Evolutionary conservation across 2,329 filamentous ascomycete species (phyloP).

Genomic region (Reticulascus tulasneorum): DNA sequence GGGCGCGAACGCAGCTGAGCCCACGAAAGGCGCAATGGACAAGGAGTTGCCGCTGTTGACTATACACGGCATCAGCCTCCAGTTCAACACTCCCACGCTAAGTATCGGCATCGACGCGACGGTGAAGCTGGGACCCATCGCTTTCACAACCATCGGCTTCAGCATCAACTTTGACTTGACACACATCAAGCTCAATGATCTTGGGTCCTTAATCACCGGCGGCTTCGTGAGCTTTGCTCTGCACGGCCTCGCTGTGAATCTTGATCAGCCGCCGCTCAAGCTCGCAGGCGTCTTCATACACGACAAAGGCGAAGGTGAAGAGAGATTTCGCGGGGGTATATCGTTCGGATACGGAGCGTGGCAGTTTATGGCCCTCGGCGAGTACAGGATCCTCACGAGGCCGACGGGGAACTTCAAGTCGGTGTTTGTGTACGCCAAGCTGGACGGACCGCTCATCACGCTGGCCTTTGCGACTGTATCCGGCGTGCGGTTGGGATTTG

Average conservation of each 20-base stretch:
- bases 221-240: slow-evolving; percentile 17
- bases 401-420: slow-evolving; percentile 18
- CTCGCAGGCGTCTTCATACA: slow-evolving; percentile 32
- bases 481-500: slow-evolving; percentile 33
- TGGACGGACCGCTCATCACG: slow-evolving; percentile 33
- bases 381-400: slow-evolving; percentile 26
- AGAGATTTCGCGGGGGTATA: too few species aligned
- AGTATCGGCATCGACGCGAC: slow-evolving; percentile 28
- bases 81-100: slow-evolving; percentile 25
- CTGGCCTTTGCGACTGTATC: slow-evolving; percentile 32
- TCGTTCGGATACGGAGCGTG: slow-evolving; percentile 29
- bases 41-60: slow-evolving; percentile 26
- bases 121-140: slow-evolving; percentile 31
- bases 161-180: slow-evolving; percentile 21
- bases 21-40: slow-evolving; percentile 21
- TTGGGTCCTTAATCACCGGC: too few species aligned
- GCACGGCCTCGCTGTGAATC: slow-evolving; percentile 26
- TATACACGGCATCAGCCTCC: slow-evolving; percentile 30
- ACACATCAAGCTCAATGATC: slow-evolving; percentile 11
- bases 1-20: slow-evolving; percentile 3
- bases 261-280: slow-evolving; percentile 29
- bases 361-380: slow-evolving; percentile 33
- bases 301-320: too few species aligned
- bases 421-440: slow-evolving; percentile 32
- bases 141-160: slow-evolving; percentile 29